Evolutionary conservation across 176 grass and related monocot species (phyloP).

Genomic region (Rhipidocladum racemiflorum): DNA sequence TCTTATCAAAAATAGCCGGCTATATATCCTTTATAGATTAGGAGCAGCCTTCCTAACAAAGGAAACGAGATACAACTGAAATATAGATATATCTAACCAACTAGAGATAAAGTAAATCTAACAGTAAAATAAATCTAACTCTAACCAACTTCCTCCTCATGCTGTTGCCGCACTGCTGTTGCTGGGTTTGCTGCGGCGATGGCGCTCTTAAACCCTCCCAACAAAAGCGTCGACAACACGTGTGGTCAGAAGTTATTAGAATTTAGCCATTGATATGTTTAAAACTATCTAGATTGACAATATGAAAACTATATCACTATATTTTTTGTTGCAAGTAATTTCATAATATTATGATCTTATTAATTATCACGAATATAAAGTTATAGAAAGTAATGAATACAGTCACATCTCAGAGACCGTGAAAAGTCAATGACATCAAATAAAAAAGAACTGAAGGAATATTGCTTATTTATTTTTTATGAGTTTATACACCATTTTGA

Average conservation of each 20-base stretch:
- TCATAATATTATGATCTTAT: not conserved
- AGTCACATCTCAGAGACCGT: not conserved
- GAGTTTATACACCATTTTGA: conserved; percentile 12
- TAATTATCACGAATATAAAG: not conserved
- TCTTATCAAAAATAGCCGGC: too few relatives aligned
- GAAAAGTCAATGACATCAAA: not conserved
- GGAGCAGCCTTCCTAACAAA: too few relatives aligned
- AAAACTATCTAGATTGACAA: not conserved
- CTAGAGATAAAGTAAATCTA: too few relatives aligned
- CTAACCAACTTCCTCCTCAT: too few relatives aligned
- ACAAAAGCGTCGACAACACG: too few relatives aligned
- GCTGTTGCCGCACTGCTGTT: too few relatives aligned
- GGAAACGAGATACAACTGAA: too few relatives aligned
- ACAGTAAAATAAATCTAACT: too few relatives aligned
- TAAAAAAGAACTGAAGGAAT: not conserved
- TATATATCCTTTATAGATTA: too few relatives aligned
- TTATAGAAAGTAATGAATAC: not conserved
- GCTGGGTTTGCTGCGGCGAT: too few relatives aligned
- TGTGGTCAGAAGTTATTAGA: not conserved
- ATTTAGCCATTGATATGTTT: not conserved
- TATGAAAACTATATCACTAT: not conserved
- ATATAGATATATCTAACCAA: too few relatives aligned
- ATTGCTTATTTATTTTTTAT: not conserved
- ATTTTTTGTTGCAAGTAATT: not conserved
- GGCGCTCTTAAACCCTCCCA: too few relatives aligned